Percentiles rank a stretch among this genome's conserved stretches.
Evolutionary conservation across 2,329 filamentous ascomycete species (phyloP).

Genomic region (Colletotrichum camelliae): DNA sequence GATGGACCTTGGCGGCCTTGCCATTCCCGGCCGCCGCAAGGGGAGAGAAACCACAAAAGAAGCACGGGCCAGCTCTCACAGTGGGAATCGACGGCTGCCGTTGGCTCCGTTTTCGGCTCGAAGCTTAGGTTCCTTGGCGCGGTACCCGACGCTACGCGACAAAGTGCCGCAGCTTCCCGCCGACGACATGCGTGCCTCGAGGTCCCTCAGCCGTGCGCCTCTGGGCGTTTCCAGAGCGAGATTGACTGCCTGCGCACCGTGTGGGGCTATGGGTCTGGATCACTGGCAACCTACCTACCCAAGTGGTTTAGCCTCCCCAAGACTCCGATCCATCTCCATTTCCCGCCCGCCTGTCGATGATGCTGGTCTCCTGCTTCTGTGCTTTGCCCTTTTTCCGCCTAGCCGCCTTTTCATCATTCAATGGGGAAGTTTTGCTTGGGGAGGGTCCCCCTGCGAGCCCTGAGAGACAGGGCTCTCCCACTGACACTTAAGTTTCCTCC

Average conservation of each 20-base stretch:
- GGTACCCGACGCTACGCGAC: slow-evolving; percentile 10
- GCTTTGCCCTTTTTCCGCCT: neutral
- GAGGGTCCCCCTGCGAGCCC: slow-evolving; percentile 2
- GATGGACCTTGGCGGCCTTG: slow-evolving; percentile 1
- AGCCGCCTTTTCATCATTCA: neutral
- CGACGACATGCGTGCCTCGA: neutral
- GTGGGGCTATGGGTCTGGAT: neutral
- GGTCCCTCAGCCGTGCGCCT: neutral
- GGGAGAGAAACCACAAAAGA: neutral
- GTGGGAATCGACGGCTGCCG: neutral
- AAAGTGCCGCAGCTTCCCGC: slow-evolving; percentile 10
- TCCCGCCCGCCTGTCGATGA: too few species aligned
- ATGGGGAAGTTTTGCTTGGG: neutral
- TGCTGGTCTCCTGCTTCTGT: neutral
- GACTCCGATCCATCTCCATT: too few species aligned
- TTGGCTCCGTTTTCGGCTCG: slow-evolving; percentile 20
- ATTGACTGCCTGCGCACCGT: neutral
- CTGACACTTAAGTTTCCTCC: slow-evolving; percentile 13
- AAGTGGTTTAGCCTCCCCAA: too few species aligned
- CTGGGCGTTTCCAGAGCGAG: neutral
- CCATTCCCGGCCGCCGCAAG: neutral
- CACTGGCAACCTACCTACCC: too few species aligned
- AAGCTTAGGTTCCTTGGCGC: slow-evolving; percentile 17
- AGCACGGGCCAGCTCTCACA: neutral
- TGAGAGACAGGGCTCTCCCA: neutral